phyloP scores from a whole-genome alignment of 441 rosid genomes.

The Pelargonium myrrhifolium region DNA sequence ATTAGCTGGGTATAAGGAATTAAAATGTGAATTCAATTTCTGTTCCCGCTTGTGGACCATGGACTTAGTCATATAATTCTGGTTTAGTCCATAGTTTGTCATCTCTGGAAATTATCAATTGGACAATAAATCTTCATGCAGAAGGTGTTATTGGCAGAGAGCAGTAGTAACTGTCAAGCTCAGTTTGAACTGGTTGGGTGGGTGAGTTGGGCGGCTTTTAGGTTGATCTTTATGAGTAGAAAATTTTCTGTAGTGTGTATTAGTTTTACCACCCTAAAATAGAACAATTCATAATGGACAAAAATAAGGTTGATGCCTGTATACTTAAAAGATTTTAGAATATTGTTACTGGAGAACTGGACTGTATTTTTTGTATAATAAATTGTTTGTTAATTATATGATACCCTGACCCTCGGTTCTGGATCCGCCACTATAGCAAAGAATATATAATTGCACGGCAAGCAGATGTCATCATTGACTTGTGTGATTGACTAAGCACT shows the following conservation, averaged over 20 bases:
- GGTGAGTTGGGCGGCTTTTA: neutral
- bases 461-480: too few relatives aligned
- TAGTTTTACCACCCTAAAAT: too few relatives aligned
- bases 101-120: neutral
- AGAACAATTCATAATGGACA: too few relatives aligned
- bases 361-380: too few relatives aligned
- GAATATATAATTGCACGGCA: too few relatives aligned
- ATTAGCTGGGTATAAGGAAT: neutral
- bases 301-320: too few relatives aligned
- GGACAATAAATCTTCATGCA: neutral
- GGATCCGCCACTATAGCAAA: too few relatives aligned
- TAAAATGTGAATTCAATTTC: neutral
- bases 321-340: too few relatives aligned
- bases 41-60: neutral
- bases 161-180: neutral
- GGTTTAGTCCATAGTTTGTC: neutral
- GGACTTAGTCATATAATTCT: neutral
- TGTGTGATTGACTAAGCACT: neutral
- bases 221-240: neutral
- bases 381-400: too few relatives aligned
- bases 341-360: too few relatives aligned
- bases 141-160: neutral
- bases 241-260: too few relatives aligned
- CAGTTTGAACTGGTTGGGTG: neutral
- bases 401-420: too few relatives aligned